Conservation (phyloP, 805 yeast genomes). For the Wickerhamiella sergipiensis region DNA sequence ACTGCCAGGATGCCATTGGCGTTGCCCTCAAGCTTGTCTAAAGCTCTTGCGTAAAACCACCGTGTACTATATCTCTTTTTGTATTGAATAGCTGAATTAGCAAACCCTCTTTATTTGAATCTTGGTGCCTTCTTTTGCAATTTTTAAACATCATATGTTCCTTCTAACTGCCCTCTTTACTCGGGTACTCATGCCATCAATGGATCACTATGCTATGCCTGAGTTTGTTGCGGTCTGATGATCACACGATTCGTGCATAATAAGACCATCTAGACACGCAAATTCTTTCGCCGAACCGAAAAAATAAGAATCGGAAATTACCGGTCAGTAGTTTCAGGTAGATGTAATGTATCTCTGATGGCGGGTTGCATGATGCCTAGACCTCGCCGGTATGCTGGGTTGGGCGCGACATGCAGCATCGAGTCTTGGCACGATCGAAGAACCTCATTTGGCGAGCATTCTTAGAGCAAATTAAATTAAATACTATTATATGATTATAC, state of each 20-base stretch:
- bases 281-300: no score
- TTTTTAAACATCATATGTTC: no score
- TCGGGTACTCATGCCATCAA: no score
- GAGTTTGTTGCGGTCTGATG: no score
- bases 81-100: background rate
- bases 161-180: no score
- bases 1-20: slow-evolving; percentile 1
- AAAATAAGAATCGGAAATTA: no score
- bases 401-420: background rate
- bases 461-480: background rate
- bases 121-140: no score
- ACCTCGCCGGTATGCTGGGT: background rate
- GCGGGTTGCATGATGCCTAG: background rate
- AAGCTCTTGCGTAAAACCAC: background rate
- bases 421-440: background rate
- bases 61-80: background rate
- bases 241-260: no score
- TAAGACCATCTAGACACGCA: no score
- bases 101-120: background rate
- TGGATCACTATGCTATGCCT: no score
- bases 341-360: background rate
- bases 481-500: background rate
- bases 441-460: no score
- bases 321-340: no score
- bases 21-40: background rate